Evolutionary conservation across 2,329 filamentous ascomycete species (phyloP), one percentile per base, ranked within the genome.

Genomic region (Pleoardoris graminearum): DNA sequence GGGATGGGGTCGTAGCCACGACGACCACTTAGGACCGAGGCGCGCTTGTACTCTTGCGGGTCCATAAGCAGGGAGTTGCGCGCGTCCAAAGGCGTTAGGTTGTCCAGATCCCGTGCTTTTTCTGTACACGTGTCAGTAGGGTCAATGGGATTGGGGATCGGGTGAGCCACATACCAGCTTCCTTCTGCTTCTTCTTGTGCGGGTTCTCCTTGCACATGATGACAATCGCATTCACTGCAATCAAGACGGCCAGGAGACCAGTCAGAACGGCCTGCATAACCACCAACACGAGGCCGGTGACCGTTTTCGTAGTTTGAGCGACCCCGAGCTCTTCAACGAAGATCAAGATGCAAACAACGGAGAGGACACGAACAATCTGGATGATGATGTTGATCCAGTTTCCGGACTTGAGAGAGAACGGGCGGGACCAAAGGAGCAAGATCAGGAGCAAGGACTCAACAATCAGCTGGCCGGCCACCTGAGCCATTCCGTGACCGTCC

Each of bases 361-460:
- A 97, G 45, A 97, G 77, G 11, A 96, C 88, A 37, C 94, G 89
- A 16, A 97, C 91, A 32, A 89, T 81, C 73, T 96, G 91, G 65
- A 97, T 97, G 67, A 85, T 79, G 67, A 96, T 92, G 77, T 97
- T 97, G 81, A 99, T 91, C 75, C 94, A 85, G 75, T 95, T 96
- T 62, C 89, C 85, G 5, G 91, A 91, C 70, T 87, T 90, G 67
- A 90, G 87, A 72, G 91, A 89, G 70, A 88, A 99, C 1, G 94
- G 94, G 14, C 91, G 85, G 62, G 84, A 85, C 89, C 91, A 97
- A 35, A 96, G 71, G 11, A 99, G 81, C 29, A 97, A 77, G 48
- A 79, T 75, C 23, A 99, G 80, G 82, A 99, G 87, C 23, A 92
- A 66, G 4, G 82, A 81, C 75, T 99, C 94, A 54, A 97, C 85